Evolutionary conservation across 345 rosid genomes (phyloP).

Genomic region (Punica granatum): DNA sequence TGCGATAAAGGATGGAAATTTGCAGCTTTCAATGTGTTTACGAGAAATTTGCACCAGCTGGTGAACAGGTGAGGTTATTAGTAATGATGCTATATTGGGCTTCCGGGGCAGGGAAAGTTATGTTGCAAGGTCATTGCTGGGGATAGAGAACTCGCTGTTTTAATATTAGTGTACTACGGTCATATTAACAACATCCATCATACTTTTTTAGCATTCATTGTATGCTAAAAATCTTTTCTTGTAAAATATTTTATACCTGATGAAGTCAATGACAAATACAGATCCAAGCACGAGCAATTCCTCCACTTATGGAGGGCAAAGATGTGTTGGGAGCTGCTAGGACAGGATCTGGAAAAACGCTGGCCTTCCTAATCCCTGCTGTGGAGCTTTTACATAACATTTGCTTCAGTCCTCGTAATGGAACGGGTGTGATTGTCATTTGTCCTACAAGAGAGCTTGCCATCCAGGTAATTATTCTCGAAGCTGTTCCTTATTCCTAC

Average conservation of each 20-base stretch:
- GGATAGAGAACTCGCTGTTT: background rate
- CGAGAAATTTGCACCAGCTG: background rate
- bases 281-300: conserved; percentile 90
- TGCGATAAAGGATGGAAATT: background rate
- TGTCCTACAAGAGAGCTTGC: conserved; percentile 99
- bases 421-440: conserved; percentile 79
- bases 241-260: background rate
- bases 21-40: background rate
- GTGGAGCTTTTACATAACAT: conserved; percentile 70
- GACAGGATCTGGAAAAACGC: conserved; percentile 97
- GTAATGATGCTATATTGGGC: background rate
- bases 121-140: background rate
- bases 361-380: conserved; percentile 89
- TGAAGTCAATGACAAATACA: conserved; percentile 13
- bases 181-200: background rate
- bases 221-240: background rate
- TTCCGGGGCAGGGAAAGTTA: background rate
- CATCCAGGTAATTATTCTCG: conserved; percentile 54
- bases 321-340: conserved; percentile 98
- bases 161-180: background rate
- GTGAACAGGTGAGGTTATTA: background rate
- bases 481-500: background rate
- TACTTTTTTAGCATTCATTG: background rate
- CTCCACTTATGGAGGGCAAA: conserved; percentile 72
- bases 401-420: conserved; percentile 65